Percentiles rank a stretch among this genome's conserved stretches.
These are phyloP conservation scores for Rhodotorula sphaerocarpa DNA, from an alignment of 768 basidiomycete species.

Conservation along the genomic window DNA sequence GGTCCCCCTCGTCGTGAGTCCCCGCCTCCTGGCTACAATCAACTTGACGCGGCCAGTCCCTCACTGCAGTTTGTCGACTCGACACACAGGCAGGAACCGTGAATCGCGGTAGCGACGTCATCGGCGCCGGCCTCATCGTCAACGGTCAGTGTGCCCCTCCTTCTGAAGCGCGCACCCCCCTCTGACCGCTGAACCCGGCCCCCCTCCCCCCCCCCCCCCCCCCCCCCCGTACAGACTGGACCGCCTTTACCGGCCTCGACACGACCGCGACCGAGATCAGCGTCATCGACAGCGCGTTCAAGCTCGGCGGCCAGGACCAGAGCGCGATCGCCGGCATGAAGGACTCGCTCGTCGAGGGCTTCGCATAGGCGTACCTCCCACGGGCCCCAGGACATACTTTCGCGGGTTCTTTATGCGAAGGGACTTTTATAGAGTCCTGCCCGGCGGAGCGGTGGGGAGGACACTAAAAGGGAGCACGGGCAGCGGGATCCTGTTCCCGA, in stretches of 20 bases:
- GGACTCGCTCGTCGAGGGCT: conserved; percentile 30
- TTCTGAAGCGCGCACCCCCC: not conserved
- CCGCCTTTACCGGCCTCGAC: conserved; percentile 96
- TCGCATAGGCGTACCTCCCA: too few relatives aligned
- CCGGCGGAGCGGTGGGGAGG: too few relatives aligned
- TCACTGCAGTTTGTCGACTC: not conserved
- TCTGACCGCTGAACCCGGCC: not conserved
- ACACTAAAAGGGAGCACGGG: too few relatives aligned
- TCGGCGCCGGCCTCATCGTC: conserved; percentile 93
- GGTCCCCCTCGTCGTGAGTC: conserved; percentile 81
- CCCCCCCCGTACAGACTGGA: conserved; percentile 56
- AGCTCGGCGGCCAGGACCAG: conserved; percentile 69
- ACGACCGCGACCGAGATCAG: conserved; percentile 99
- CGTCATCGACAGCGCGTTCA: conserved; percentile 91
- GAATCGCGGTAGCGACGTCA: conserved; percentile 94
- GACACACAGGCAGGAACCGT: conserved; percentile 78
- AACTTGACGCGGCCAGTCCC: too few relatives aligned
- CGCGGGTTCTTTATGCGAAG: too few relatives aligned
- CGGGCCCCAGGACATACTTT: too few relatives aligned
- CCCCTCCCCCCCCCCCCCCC: not conserved
- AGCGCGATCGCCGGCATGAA: conserved; percentile 20
- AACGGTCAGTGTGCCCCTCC: conserved; percentile 50
- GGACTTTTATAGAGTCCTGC: too few relatives aligned
- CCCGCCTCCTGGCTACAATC: not conserved
- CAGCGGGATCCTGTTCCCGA: too few relatives aligned